These are phyloP conservation scores for Protomyces macrosporus DNA, from an alignment of 1,139 yeast species.

Conservation along the genomic window DNA sequence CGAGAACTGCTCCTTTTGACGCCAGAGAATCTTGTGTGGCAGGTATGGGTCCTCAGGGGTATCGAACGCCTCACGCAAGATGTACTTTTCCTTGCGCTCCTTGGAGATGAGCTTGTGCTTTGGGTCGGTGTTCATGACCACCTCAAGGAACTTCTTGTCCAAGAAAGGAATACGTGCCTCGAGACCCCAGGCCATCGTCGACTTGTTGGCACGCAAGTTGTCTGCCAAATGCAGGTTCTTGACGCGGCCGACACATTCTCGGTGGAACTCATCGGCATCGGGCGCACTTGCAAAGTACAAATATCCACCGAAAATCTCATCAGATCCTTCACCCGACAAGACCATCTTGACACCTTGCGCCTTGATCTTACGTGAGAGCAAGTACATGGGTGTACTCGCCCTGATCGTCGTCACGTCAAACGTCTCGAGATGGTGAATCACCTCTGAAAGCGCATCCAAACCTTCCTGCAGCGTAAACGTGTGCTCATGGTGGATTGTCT, in stretches of 20 bases:
- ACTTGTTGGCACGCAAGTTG: conserved; percentile 97
- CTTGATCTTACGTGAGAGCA: conserved; percentile 90
- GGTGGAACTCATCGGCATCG: conserved; percentile 81
- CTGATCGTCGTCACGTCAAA: conserved; percentile 97
- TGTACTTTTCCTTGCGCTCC: conserved; percentile 87
- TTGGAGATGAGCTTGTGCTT: conserved; percentile 74
- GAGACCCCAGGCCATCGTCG: conserved; percentile 99
- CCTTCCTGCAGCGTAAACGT: conserved; percentile 96
- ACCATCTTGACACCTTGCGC: conserved; percentile 99
- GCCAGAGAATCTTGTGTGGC: conserved; percentile 95
- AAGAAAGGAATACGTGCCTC: conserved; percentile 99
- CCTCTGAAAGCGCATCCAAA: conserved; percentile 89
- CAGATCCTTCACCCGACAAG: conserved; percentile 97
- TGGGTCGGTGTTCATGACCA: conserved; percentile 92
- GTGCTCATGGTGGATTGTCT: conserved; percentile 95
- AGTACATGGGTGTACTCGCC: conserved; percentile 98
- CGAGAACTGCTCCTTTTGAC: conserved; percentile 99
- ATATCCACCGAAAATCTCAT: conserved; percentile 98
- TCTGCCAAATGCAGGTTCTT: conserved; percentile 96
- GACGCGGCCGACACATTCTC: conserved; percentile 90
- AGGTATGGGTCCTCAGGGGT: conserved; percentile 79
- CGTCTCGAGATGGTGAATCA: conserved; percentile 91
- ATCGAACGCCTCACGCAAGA: conserved; percentile 94
- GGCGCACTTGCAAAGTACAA: conserved; percentile 97
- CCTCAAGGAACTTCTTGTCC: conserved; percentile 85